Base-by-base conservation (phyloP, 257 asterid genomes). In the Ligustrum vulgare region DNA sequence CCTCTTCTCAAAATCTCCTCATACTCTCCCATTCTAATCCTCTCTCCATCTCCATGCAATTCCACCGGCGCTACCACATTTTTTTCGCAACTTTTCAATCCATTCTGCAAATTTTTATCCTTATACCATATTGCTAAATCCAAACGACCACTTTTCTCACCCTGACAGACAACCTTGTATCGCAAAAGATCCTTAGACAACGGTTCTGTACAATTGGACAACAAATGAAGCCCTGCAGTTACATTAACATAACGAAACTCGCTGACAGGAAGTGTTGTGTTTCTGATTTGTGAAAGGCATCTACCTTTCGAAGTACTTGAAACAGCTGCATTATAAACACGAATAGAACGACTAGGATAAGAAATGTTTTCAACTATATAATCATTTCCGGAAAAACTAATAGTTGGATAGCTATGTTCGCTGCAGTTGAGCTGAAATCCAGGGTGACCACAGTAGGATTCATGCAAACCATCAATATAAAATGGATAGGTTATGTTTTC, bases 401-500 rank as follows among this genome's bases (percentile, higher is more conserved):
- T 77, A 4, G 72, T 10, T 13, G 96, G 96, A 33, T 39, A 12
- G 3, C 82, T 84, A 25, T 62, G 49, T 8, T 12, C 37, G 78
- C 77, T 67, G 73, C 97, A 93, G 2, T 15, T 62, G 23, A 93
- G 60, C 22, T 0, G 69, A 67, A 87, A 84, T 11, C 77, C 86
- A 33, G 85, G 84, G 68, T 15, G 76, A 2, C 92, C 96, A 74
- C 97, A 90, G 34, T 80, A 84, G 0, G 85, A 15, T 72, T 85
- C 75, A 39, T 87, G 90, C 23, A 1, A 0, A 31, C 51, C 73
- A 47, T 65, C 47, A 54, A 92, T 71, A 35, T 74, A 78, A 75
- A 92, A 92, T 2, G 95, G 96, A 69, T 80, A 92, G 45, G 81
- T 86, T 67, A 92, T 82, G 35, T 2, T 79, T 25, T 82, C 88